Evolutionary conservation across 345 rosid genomes (phyloP), one percentile per base, ranked within the genome.

Genomic region (Moricandia arvensis): DNA sequence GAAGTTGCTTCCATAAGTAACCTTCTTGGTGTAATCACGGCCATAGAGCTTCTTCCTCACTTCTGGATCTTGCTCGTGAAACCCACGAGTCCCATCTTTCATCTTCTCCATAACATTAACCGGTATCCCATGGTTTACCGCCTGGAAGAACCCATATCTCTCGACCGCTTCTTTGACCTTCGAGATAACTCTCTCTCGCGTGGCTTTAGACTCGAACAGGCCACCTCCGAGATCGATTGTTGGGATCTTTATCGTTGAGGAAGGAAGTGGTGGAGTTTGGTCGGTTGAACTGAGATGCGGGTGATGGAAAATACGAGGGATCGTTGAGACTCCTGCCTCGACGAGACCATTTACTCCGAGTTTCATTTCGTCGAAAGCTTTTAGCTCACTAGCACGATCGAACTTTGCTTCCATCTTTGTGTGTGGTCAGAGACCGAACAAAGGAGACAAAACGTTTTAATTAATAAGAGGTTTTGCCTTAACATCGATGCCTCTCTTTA

Each of bases 311-410:
- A 79, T 75, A 8, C 78, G 78, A 4, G 82, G 85, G 21, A 82
- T 69, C 12, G 76, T 16, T 15, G 47, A 0, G 35, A 68, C 12
- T 21, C 75, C 76, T 6, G 79, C 53, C 16, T 82, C 85, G 7
- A 68, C 71, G n/a, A 82, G 69, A 64, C 82, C 85, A 3, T 79
- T 79, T 0, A 82, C 53, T 13, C 53, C 80, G 10, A 63, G 33
- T 47, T 79, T 79, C 18, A 27, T 8, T 6, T 79, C 79, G 60
- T 82, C 79, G 57, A 82, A 82, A 8, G 83, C 77, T 75, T 76
- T 69, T 7, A 76, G 1, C 6, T 76, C 79, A 38, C 59, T 38
- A 2, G 35, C 16, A 53, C 70, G 75, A 9, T 69, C 80, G 33
- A 35, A 68, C 1, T 31, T 75, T 17, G 17, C 16, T 1, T 45